phyloP scores from a whole-genome alignment of 352 stramenopile species.

The Phytophthora ohioensis region DNA sequence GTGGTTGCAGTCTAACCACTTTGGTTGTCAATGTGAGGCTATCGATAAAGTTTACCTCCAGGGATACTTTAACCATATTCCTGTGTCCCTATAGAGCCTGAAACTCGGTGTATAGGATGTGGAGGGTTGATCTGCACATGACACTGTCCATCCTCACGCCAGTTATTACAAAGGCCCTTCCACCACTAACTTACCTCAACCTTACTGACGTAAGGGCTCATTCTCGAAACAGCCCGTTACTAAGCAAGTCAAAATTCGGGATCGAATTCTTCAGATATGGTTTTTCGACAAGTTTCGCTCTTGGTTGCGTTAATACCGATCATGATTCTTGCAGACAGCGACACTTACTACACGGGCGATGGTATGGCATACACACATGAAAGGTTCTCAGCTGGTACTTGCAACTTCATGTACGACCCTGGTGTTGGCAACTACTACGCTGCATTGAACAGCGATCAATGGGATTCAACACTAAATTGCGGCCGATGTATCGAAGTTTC shows the following conservation, averaged over 20 bases:
- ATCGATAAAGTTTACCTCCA: no score
- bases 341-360: slow-evolving; percentile 54
- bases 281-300: slow-evolving; percentile 31
- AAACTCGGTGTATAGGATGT: slow-evolving; percentile 1
- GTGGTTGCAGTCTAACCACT: background rate
- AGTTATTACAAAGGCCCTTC: background rate
- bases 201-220: background rate
- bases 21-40: background rate
- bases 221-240: background rate
- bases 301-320: slow-evolving; percentile 24
- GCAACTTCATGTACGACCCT: slow-evolving; percentile 70
- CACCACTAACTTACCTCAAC: background rate
- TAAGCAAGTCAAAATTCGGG: background rate
- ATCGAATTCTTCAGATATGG: background rate
- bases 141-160: slow-evolving; percentile 2
- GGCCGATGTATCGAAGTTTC: slow-evolving; percentile 69
- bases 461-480: slow-evolving; percentile 62
- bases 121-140: slow-evolving; percentile 8
- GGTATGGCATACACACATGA: slow-evolving; percentile 56
- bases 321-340: slow-evolving; percentile 15
- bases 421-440: slow-evolving; percentile 58
- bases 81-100: background rate
- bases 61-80: background rate
- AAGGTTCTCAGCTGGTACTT: slow-evolving; percentile 50
- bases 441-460: slow-evolving; percentile 66